Conservation (phyloP, 768 basidiomycete species). For the Russula ochroleuca region DNA sequence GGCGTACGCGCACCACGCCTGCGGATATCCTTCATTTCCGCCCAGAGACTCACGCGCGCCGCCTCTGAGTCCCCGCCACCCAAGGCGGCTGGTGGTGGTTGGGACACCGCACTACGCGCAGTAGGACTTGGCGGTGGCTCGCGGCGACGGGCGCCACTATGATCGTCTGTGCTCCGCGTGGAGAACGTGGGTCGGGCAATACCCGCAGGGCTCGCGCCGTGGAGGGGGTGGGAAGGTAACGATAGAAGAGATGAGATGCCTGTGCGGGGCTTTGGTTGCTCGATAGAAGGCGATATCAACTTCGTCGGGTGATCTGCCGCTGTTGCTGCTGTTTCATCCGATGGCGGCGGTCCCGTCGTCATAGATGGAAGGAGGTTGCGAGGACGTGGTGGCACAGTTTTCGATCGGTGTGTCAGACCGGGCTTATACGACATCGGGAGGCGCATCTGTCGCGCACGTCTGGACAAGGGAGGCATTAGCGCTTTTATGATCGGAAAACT, state of each 20-base stretch:
- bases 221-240: background rate
- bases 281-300: constrained; percentile 17
- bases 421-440: constrained; percentile 48
- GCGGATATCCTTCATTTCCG: constrained; percentile 26
- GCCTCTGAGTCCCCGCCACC: constrained; percentile 5
- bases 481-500: constrained; percentile 5
- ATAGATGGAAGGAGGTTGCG: constrained; percentile 32
- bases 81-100: constrained; percentile 11
- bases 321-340: constrained; percentile 9
- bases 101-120: constrained; percentile 30
- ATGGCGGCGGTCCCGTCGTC: constrained; percentile 28
- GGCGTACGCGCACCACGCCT: constrained; percentile 20
- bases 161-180: constrained; percentile 27
- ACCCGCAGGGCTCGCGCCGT: constrained; percentile 15
- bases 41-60: constrained; percentile 25
- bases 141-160: constrained; percentile 28
- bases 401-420: constrained; percentile 37
- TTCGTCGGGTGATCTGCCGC: background rate
- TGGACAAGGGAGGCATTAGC: constrained; percentile 32
- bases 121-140: constrained; percentile 38
- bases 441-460: constrained; percentile 78
- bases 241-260: constrained; percentile 12
- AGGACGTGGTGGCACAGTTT: constrained; percentile 32
- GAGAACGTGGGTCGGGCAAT: constrained; percentile 35
- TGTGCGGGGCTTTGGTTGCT: constrained; percentile 21